A percentile compares a stretch with the other conserved stretches of the same genome.
Conservation (phyloP, 2,329 filamentous ascomycete genomes). For the Hysterium pulicare region DNA sequence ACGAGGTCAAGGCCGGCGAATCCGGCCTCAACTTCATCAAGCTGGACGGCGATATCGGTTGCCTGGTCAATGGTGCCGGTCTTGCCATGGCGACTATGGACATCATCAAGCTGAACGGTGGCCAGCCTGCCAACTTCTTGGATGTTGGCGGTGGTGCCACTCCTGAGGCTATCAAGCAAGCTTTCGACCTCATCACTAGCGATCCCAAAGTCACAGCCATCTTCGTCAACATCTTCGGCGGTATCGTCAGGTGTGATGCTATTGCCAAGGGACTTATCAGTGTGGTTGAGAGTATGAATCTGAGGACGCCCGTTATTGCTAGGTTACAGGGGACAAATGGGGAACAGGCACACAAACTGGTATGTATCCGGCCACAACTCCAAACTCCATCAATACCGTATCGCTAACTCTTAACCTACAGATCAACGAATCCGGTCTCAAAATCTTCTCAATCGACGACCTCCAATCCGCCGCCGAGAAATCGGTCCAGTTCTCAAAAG, state of each 20-base stretch:
- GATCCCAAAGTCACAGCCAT: conserved; percentile 98
- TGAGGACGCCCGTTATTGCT: conserved; percentile 94
- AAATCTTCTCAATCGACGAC: conserved; percentile 99
- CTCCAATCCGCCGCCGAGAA: conserved; percentile 96
- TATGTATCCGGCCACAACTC: no score
- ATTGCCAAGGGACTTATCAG: conserved; percentile 95
- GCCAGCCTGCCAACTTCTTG: conserved; percentile 94
- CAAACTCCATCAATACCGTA: no score
- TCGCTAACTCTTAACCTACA: conserved; percentile 23
- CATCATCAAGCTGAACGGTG: conserved; percentile 99
- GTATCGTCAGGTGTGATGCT: conserved; percentile 95
- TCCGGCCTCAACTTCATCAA: conserved; percentile 99
- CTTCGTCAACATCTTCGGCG: conserved; percentile 99
- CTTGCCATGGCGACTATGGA: conserved; percentile 99
- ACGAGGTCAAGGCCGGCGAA: conserved; percentile 95
- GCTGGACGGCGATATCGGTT: conserved; percentile 98
- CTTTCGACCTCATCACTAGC: conserved; percentile 97
- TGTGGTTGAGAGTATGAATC: conserved; percentile 90
- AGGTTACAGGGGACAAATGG: conserved; percentile 98
- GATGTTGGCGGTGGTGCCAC: conserved; percentile 98
- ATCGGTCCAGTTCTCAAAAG: conserved; percentile 97
- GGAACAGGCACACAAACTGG: conserved; percentile 81
- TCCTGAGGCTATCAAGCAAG: conserved; percentile 91
- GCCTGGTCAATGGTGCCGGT: conserved; percentile 97
- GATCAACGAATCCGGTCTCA: conserved; percentile 96